Percentiles rank a stretch among this genome's conserved stretches.
Evolutionary conservation across 345 rosid species (phyloP).

Genomic region (Turritis glabra): DNA sequence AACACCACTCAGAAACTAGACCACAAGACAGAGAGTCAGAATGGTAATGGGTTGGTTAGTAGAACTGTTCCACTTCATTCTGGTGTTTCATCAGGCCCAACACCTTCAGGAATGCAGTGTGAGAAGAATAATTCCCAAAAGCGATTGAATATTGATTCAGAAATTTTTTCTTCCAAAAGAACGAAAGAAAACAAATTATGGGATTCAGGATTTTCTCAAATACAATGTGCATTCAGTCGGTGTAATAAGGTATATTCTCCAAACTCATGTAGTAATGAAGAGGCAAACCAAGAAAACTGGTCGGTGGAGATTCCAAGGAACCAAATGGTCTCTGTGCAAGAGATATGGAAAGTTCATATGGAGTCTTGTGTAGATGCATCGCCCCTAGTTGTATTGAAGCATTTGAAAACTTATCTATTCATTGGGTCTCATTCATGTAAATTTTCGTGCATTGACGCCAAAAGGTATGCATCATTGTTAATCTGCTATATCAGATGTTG

Average conservation of each 20-base stretch:
- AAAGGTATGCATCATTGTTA: slow-evolving; percentile 52
- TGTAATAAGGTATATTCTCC: slow-evolving; percentile 69
- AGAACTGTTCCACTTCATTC: slow-evolving; percentile 27
- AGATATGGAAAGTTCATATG: slow-evolving; percentile 87
- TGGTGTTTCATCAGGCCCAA: slow-evolving; percentile 33
- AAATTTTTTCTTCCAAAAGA: slow-evolving; percentile 29
- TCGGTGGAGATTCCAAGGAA: slow-evolving; percentile 47
- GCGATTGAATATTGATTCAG: slow-evolving; percentile 51
- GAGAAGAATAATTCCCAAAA: slow-evolving; percentile 41
- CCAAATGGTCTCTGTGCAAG: slow-evolving; percentile 47
- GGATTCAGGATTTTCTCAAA: slow-evolving; percentile 42
- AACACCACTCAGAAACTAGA: slow-evolving; percentile 36
- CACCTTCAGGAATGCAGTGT: slow-evolving; percentile 25
- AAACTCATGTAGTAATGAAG: slow-evolving; percentile 30
- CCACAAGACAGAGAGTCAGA: slow-evolving; percentile 36
- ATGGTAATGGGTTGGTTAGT: slow-evolving; percentile 34
- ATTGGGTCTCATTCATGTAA: slow-evolving; percentile 88
- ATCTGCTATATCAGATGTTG: background rate
- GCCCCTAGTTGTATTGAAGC: slow-evolving; percentile 64
- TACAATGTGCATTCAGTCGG: slow-evolving; percentile 66
- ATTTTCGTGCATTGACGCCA: slow-evolving; percentile 67
- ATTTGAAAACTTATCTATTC: slow-evolving; percentile 62
- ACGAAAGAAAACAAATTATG: slow-evolving; percentile 38
- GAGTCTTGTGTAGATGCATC: slow-evolving; percentile 97
- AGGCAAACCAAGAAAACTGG: slow-evolving; percentile 37